Evolutionary conservation across 139 green algal genomes (phyloP).

Genomic region (Nannochloris sp.): DNA sequence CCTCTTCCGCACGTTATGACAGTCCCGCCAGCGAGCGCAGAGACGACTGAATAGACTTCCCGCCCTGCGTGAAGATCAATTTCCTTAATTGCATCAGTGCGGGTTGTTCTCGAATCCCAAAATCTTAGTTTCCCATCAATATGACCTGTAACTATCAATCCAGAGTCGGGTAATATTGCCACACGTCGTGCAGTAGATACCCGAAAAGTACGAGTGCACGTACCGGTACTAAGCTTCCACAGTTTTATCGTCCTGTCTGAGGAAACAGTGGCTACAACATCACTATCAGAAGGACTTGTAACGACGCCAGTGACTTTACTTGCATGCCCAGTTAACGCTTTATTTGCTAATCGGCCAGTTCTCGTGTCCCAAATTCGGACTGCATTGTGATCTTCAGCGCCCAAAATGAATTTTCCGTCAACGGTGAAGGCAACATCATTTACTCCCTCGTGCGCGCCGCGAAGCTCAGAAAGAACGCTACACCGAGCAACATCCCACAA

Average conservation of each 20-base stretch:
- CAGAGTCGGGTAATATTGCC: neutral
- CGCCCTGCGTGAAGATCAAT: neutral
- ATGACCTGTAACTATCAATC: neutral
- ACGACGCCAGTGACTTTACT: constrained; percentile 47
- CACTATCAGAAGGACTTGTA: constrained; percentile 39
- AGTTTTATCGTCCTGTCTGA: constrained; percentile 56
- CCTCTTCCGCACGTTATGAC: neutral
- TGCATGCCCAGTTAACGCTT: constrained; percentile 66
- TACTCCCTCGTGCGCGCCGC: constrained; percentile 35
- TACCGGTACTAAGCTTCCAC: neutral
- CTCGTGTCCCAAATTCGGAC: constrained; percentile 53
- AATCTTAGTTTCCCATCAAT: neutral
- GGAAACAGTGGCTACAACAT: constrained; percentile 32
- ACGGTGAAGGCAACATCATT: constrained; percentile 47
- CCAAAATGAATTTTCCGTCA: constrained; percentile 46
- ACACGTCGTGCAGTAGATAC: neutral
- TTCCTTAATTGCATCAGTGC: neutral
- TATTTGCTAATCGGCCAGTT: constrained; percentile 31
- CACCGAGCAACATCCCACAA: constrained; percentile 48
- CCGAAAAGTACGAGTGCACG: neutral
- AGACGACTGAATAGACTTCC: neutral
- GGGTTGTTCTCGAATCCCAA: neutral
- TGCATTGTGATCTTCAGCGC: constrained; percentile 49
- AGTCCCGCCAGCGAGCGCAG: neutral
- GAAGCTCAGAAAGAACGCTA: constrained; percentile 3